phyloP scores from a whole-genome alignment of 176 grass and related monocot genomes.

The Carex cristatella region DNA sequence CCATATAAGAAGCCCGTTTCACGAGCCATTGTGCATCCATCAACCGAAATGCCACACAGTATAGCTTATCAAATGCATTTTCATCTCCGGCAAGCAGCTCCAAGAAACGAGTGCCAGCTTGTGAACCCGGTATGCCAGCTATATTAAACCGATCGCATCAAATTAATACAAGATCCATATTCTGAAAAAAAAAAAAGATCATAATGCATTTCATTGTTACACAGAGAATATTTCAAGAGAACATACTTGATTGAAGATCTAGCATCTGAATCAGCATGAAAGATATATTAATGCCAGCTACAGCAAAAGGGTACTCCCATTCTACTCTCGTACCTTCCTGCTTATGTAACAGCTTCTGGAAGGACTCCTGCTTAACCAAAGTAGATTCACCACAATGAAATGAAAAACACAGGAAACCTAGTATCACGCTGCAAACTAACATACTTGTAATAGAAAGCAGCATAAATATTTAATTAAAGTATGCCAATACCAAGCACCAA shows the following conservation, averaged over 20 bases:
- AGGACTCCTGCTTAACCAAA: constrained; percentile 43
- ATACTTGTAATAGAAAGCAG: not conserved
- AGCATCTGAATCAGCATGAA: constrained; percentile 97
- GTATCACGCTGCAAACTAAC: no score
- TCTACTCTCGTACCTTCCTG: constrained; percentile 65
- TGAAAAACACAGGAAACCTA: not conserved
- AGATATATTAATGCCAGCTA: constrained; percentile 92
- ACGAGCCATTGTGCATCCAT: constrained; percentile 91
- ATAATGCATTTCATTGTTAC: not conserved
- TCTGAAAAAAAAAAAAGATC: not conserved
- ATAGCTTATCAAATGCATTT: constrained; percentile 79
- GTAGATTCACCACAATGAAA: not conserved
- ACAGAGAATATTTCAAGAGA: not conserved
- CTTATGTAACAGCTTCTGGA: constrained; percentile 75
- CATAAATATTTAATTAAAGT: not conserved
- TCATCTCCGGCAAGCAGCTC: constrained; percentile 63
- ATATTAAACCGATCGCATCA: not conserved
- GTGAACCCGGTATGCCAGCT: constrained; percentile 56
- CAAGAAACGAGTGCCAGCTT: constrained; percentile 65
- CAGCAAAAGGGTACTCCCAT: constrained; percentile 98
- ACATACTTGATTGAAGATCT: constrained; percentile 70
- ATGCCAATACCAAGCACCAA: not conserved
- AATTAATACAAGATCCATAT: not conserved
- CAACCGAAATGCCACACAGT: constrained; percentile 80
- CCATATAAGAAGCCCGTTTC: constrained; percentile 91